Evolutionary conservation across 139 green algal genomes (phyloP).

Genomic region (Pleodorina starrii): DNA sequence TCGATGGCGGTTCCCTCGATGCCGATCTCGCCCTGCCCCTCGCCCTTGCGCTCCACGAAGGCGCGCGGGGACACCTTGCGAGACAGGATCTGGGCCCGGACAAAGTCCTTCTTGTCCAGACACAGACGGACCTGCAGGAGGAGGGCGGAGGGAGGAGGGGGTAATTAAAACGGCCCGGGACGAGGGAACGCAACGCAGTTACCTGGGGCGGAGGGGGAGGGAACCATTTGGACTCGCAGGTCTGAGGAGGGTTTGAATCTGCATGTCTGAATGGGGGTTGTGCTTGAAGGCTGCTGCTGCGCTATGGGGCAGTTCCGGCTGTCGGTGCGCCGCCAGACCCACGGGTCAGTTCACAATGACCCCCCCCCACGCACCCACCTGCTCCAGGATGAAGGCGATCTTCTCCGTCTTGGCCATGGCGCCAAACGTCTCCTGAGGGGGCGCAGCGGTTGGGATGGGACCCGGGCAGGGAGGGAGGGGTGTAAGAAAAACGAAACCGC

Average conservation of each 20-base stretch:
- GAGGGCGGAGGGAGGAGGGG: neutral
- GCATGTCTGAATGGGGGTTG: no score
- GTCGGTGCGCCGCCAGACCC: neutral
- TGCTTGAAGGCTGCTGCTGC: neutral
- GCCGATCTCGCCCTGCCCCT: slow-evolving; percentile 88
- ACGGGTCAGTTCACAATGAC: no score
- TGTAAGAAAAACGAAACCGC: no score
- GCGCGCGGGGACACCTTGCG: slow-evolving; percentile 93
- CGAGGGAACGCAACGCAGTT: no score
- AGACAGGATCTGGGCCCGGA: slow-evolving; percentile 92
- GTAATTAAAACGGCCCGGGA: no score
- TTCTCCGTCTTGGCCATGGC: slow-evolving; percentile 99
- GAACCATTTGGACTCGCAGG: no score
- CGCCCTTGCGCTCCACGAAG: slow-evolving; percentile 85
- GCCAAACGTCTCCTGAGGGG: slow-evolving; percentile 94
- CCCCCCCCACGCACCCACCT: no score
- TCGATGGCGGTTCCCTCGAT: slow-evolving; percentile 95
- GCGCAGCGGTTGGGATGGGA: neutral
- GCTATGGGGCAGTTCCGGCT: neutral
- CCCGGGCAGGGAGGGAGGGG: no score
- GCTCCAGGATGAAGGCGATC: slow-evolving; percentile 99
- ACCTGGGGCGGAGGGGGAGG: no score
- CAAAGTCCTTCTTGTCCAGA: slow-evolving; percentile 94
- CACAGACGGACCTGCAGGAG: slow-evolving; percentile 87
- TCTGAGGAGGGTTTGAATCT: no score